Evolutionary conservation across 2,329 filamentous ascomycete species (phyloP).

Genomic region (Mariannaea sp.): DNA sequence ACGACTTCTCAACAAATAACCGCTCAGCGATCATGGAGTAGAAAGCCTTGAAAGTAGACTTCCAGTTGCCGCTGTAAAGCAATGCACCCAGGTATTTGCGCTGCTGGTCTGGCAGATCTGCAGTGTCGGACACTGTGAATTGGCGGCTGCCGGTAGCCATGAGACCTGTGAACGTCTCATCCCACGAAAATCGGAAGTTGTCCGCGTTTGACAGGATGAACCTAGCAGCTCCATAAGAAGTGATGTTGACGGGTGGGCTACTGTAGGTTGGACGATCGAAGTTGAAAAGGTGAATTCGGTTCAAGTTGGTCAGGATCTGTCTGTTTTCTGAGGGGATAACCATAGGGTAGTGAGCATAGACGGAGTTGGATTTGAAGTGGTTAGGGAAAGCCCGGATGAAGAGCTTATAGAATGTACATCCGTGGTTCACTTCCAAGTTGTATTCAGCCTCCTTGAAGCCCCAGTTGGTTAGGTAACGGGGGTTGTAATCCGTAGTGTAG

Average conservation of each 20-base stretch:
- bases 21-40: slow-evolving; percentile 65
- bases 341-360: slow-evolving; percentile 83
- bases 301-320: slow-evolving; percentile 70
- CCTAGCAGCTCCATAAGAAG: slow-evolving; percentile 64
- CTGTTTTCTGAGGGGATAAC: slow-evolving; percentile 72
- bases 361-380: slow-evolving; percentile 76
- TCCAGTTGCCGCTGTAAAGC: slow-evolving; percentile 66
- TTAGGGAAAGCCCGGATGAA: slow-evolving; percentile 79
- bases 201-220: slow-evolving; percentile 64
- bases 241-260: slow-evolving; percentile 58
- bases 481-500: slow-evolving; percentile 78
- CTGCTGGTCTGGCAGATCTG: slow-evolving; percentile 53
- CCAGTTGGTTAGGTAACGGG: slow-evolving; percentile 80
- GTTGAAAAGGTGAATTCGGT: slow-evolving; percentile 70
- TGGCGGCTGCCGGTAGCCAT: slow-evolving; percentile 59
- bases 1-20: slow-evolving; percentile 68
- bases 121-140: slow-evolving; percentile 62
- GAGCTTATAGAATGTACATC: slow-evolving; percentile 84
- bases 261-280: slow-evolving; percentile 65
- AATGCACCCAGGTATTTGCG: slow-evolving; percentile 59
- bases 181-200: slow-evolving; percentile 69
- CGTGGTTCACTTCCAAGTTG: slow-evolving; percentile 76
- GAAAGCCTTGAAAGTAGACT: slow-evolving; percentile 66
- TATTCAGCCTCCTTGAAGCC: slow-evolving; percentile 77
- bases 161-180: slow-evolving; percentile 64